Evolutionary conservation across 139 green algal genomes (phyloP), one percentile per base, ranked within the genome.

Genomic region (Chlamydomonas applanata): DNA sequence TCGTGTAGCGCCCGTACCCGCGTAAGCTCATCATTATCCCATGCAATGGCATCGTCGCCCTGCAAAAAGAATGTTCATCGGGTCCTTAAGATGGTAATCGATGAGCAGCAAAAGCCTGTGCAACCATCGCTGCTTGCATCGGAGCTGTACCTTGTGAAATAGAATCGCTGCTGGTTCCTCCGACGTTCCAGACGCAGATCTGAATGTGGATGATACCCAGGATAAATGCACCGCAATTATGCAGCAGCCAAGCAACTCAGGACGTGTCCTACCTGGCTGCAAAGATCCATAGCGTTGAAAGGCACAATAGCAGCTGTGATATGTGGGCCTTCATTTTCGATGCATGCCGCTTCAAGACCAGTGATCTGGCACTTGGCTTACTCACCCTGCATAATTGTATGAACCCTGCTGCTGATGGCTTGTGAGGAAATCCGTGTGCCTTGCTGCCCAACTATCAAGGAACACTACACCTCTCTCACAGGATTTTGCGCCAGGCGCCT

Each of bases 11-110:
- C 57, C 0, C 82, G 71, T 3, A 85, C 49, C 1, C 61, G 77
- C 9, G 1, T 30, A 1, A 88, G 56, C 65, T 87, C 80, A 22
- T 83, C 56, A 71, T 67, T 87, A 36, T 90, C 85, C 79, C 80
- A 90, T 0, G 77, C 78, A 0, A 90, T 20, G 1, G 73, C 56
- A 36, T 87, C 63, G 1, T 78, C 76, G 3, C 73, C 76, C 81
- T 83, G 73, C 57, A 32, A 56, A n/a, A n/a, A n/a, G n/a, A n/a
- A n/a, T n/a, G n/a, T n/a, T n/a, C n/a, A n/a, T n/a, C n/a, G n/a
- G n/a, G n/a, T n/a, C n/a, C n/a, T n/a, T n/a, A n/a, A n/a, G n/a
- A n/a, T n/a, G n/a, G n/a, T n/a, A n/a, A n/a, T n/a, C n/a, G n/a
- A n/a, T n/a, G n/a, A n/a, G n/a, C n/a, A n/a, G n/a, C n/a, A n/a